Evolutionary conservation across 495 filamentous ascomycete genomes (phyloP).

Genomic region (Lasiosphaeriaceae sp.): DNA sequence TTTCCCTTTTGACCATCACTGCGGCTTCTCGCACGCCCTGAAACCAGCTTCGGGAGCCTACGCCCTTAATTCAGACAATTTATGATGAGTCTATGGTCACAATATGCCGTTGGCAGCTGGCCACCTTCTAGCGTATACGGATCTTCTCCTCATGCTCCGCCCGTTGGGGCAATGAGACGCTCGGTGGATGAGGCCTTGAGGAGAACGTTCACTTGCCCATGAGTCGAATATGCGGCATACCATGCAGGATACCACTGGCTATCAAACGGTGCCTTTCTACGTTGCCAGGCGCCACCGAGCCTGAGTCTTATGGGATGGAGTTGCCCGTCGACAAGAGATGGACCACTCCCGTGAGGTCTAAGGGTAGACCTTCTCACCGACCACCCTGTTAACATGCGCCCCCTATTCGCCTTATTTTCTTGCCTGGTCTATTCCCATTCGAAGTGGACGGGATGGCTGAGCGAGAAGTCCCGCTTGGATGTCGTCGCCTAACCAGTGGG

Average conservation of each 20-base stretch:
- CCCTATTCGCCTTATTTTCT: conserved; percentile 8
- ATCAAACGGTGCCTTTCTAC: background rate
- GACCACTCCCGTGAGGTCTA: background rate
- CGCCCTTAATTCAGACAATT: too few relatives aligned
- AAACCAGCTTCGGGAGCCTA: too few relatives aligned
- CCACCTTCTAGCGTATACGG: too few relatives aligned
- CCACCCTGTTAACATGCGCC: background rate
- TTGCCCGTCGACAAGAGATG: background rate
- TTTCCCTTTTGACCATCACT: too few relatives aligned
- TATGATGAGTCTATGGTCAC: too few relatives aligned
- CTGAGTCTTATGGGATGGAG: background rate
- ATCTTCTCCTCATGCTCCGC: background rate
- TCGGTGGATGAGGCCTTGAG: background rate
- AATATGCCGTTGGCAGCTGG: too few relatives aligned
- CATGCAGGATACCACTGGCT: background rate
- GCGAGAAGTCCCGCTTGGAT: background rate
- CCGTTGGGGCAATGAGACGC: background rate
- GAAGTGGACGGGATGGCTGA: conserved; percentile 9
- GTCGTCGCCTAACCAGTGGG: conserved; percentile 7
- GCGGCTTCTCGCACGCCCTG: too few relatives aligned
- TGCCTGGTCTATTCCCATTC: conserved; percentile 3
- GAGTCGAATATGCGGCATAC: background rate
- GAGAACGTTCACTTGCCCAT: background rate
- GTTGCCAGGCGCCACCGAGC: background rate
- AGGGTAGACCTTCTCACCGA: conserved; percentile 4